Evolutionary conservation across 345 rosid genomes (phyloP), one percentile per base, ranked within the genome.

Genomic region (Camelina sativa): DNA sequence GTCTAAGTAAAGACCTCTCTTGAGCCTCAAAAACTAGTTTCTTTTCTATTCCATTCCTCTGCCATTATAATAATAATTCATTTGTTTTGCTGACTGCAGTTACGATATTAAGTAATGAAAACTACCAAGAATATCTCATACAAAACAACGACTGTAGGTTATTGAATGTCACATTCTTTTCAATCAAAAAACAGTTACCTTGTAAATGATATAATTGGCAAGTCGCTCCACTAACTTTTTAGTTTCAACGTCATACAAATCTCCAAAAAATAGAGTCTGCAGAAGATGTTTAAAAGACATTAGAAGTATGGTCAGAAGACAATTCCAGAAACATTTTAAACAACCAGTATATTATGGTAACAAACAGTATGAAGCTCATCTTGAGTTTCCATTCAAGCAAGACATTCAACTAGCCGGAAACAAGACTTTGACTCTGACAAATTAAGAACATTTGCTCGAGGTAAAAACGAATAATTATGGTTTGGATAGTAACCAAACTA

Each of bases 221-320:
- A 95, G 91, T n/a, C 94, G 92, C 79, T 92, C 98, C 81, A 84
- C 84, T 77, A 95, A 74, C 80, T 90, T 95, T 66, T 85, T 85
- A 53, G 88, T 82, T 85, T 95, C 99, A 62, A 92, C 81, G 40
- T 90, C 82, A 74, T 91, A 86, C 74, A 95, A 82, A 74, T 90
- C 89, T 34, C 79, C 86, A 75, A 95, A 92, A 82, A 95, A 95
- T 76, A 92, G 60, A 82, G 88, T 86, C 99, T 95, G 96, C 84
- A 84, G 3, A 62, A 55, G 55, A 69, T 30, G 51, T 37, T 62
- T 30, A n/a, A 28, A 19, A 37, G 34, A 46, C 63, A 52, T 66
- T 13, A 59, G 37, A 66, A 34, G 69, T 43, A 59, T 41, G 57
- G 23, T 23, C 55, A 56, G 19, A 20, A 32, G 5, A 48, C 58